Evolutionary conservation across 2,329 filamentous ascomycete species (phyloP), one percentile per base, ranked within the genome.

Genomic region (Neonectria faginata): DNA sequence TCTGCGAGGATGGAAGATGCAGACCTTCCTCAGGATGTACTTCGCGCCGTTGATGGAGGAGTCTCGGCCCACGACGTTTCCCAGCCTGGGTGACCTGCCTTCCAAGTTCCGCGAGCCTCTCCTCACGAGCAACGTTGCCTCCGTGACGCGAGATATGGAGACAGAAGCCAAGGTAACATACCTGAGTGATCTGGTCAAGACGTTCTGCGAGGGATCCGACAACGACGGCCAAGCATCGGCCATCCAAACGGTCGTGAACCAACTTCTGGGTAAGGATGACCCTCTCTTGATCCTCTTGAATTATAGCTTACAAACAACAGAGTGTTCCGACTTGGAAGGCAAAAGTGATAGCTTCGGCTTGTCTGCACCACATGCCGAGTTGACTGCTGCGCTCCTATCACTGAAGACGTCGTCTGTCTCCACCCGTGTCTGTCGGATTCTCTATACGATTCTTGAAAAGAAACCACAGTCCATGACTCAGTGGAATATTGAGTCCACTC

Each of bases 401-500:
- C 56, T 79, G 5, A 73, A 70, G 18, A 71, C 71, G 5, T 69
- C 75, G 6, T 65, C 74, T 2, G 76, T 81, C 57, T 79, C 81
- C 58, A 66, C 74, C 22, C 77, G 81, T 11, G 72, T 81, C 8
- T 81, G 82, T 48, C 79, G 81, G 39, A 79, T 80, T 10, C 74
- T 85, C 12, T 75, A 78, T 27, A 75, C 79, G 2, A 77, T 89
- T 9, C 79, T 89, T 25, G 85, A 87, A 66, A 82, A 81, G 67
- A 82, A 82, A 47, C 79, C 83, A 0, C 79, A 79, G 18, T 79
- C 79, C 44, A 86, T 88, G 81, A 82, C 80, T 6, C 87, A 89
- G 70, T 88, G 86, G 82, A 88, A 87, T 66, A 80, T 88, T 22
- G 87, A 89, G 64, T 69, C 79, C 29, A 86, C 85, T 4, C 75